Evolutionary conservation across 176 grass and related monocot species (phyloP).

Genomic region (Phragmites australis): DNA sequence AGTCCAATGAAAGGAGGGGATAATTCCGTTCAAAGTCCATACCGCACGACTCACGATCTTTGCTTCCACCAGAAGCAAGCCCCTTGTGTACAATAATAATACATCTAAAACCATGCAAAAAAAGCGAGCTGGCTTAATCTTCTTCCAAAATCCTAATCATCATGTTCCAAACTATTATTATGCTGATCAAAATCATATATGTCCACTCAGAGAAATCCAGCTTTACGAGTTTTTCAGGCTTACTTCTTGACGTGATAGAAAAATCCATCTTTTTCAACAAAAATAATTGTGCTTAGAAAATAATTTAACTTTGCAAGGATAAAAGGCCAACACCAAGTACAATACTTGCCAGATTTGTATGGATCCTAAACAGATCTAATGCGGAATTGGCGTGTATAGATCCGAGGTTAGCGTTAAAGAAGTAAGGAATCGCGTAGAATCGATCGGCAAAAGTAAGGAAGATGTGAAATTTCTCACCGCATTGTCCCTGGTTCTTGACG

Average conservation of each 20-base stretch:
- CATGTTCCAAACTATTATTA: not conserved
- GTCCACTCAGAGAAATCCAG: not conserved
- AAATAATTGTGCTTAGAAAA: not conserved
- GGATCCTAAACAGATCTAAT: not conserved
- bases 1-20: not conserved
- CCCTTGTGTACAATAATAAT: not conserved
- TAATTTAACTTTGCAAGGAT: not conserved
- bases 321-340: not conserved
- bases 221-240: not conserved
- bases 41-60: slow-evolving; percentile 16
- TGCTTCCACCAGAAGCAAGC: slow-evolving; percentile 51
- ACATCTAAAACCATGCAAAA: too few relatives aligned
- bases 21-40: not conserved
- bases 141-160: not conserved
- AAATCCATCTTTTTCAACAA: not conserved
- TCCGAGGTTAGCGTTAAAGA: not conserved
- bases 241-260: not conserved
- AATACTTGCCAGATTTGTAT: not conserved
- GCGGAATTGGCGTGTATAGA: not conserved
- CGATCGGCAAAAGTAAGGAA: too few relatives aligned
- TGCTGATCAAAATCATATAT: not conserved
- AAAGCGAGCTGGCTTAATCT: not conserved
- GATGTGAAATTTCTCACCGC: slow-evolving; percentile 47
- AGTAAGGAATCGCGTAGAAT: not conserved
- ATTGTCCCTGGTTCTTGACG: slow-evolving; percentile 82